Evolutionary conservation across 768 basidiomycete species (phyloP).

Genomic region (Serpula lacrymans): DNA sequence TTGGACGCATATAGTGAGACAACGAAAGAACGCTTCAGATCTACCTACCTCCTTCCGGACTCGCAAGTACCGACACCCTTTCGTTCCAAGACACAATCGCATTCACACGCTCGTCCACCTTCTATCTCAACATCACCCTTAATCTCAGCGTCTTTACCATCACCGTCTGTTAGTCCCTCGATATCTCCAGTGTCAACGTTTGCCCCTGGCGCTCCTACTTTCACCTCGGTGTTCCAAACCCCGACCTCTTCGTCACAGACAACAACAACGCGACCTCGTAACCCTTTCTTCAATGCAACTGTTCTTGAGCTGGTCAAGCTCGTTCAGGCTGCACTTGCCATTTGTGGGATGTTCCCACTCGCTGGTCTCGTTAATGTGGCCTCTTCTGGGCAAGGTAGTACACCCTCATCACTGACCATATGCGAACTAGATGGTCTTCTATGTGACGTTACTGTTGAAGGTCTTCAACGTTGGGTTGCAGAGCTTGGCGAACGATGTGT

Average conservation of each 20-base stretch:
- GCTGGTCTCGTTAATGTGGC: conserved; percentile 7
- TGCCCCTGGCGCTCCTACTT: conserved; percentile 11
- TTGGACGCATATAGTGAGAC: conserved; percentile 49
- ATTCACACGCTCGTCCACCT: conserved; percentile 22
- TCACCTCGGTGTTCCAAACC: conserved; percentile 15
- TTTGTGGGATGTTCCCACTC: conserved; percentile 65
- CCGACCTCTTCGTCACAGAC: conserved; percentile 16
- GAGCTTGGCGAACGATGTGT: conserved; percentile 62
- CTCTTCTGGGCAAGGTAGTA: conserved; percentile 4
- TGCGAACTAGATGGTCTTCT: conserved; percentile 59
- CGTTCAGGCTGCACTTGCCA: conserved; percentile 64
- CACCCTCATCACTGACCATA: background rate
- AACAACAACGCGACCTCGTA: conserved; percentile 15
- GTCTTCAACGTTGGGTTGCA: conserved; percentile 63
- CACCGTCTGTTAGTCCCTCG: conserved; percentile 15
- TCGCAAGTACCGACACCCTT: conserved; percentile 17
- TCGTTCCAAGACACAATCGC: conserved; percentile 27
- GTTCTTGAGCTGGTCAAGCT: conserved; percentile 77
- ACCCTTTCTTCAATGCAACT: conserved; percentile 52
- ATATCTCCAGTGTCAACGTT: conserved; percentile 15
- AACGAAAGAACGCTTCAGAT: conserved; percentile 77
- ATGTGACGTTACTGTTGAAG: conserved; percentile 74
- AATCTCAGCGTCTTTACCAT: conserved; percentile 14
- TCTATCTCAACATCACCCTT: conserved; percentile 21
- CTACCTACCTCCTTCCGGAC: conserved; percentile 61